Evolutionary conservation across 768 basidiomycete species (phyloP).

Genomic region (Boletellus sp.): DNA sequence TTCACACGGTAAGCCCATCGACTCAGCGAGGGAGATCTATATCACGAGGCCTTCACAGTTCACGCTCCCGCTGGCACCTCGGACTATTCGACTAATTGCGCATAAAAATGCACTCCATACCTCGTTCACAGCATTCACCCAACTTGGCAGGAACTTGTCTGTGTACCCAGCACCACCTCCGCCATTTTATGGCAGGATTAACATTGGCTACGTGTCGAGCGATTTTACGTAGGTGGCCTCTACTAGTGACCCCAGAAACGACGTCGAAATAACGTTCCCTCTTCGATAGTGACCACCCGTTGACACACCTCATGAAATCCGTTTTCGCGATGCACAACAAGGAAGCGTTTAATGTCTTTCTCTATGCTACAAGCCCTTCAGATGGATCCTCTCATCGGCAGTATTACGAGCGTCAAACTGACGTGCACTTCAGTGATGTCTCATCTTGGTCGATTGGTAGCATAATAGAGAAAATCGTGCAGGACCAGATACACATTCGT

Average conservation of each 20-base stretch:
- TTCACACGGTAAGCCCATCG: conserved; percentile 40
- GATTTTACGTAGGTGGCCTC: conserved; percentile 39
- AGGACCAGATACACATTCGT: conserved; percentile 47
- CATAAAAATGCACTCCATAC: conserved; percentile 46
- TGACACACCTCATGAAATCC: conserved; percentile 51
- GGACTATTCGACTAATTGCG: conserved; percentile 43
- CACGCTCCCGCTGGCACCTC: conserved; percentile 40
- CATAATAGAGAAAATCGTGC: conserved; percentile 38
- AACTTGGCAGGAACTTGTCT: conserved; percentile 21
- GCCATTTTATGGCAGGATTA: conserved; percentile 38
- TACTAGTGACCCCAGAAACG: background rate
- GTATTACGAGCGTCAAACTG: conserved; percentile 39
- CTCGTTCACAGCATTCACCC: conserved; percentile 39
- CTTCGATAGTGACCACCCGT: conserved; percentile 42
- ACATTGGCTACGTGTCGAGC: conserved; percentile 47
- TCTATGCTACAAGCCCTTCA: conserved; percentile 48
- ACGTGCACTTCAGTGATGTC: conserved; percentile 40
- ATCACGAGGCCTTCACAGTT: conserved; percentile 33
- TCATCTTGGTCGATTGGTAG: conserved; percentile 35
- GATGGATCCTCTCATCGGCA: conserved; percentile 43
- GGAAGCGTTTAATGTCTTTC: conserved; percentile 38
- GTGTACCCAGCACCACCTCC: conserved; percentile 42
- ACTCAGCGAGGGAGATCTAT: background rate
- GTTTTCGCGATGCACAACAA: conserved; percentile 44
- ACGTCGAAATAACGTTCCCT: background rate